A percentile compares a stretch with the other conserved stretches of the same genome.
phyloP scores from a whole-genome alignment of 805 yeast genomes.

The Lachancea sp. region DNA sequence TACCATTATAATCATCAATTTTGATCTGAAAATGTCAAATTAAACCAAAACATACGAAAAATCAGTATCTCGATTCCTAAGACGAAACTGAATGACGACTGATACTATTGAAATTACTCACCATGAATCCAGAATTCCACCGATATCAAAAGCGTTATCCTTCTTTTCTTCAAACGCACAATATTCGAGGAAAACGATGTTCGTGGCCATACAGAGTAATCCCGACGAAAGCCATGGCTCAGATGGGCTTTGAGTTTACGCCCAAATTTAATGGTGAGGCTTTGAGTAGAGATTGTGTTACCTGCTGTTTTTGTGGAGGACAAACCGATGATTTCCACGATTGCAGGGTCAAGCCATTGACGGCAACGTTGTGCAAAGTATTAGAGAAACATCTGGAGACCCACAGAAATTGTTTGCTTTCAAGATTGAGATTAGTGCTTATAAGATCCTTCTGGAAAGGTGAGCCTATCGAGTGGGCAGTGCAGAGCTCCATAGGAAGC shows the following conservation, averaged over 20 bases:
- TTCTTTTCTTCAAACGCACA: conserved; percentile 15
- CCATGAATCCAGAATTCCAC: conserved; percentile 3
- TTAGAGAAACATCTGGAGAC: conserved; percentile 18
- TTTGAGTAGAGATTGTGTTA: conserved; percentile 19
- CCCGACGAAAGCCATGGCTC: conserved; percentile 25
- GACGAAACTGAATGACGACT: neutral
- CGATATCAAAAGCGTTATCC: conserved; percentile 13
- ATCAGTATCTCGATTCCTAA: neutral
- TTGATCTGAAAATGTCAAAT: neutral
- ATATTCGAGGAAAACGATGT: conserved; percentile 18
- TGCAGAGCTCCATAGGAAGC: conserved; percentile 17
- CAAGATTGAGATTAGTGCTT: neutral
- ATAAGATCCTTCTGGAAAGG: conserved; percentile 2
- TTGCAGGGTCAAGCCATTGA: conserved; percentile 24
- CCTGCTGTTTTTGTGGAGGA: conserved; percentile 22
- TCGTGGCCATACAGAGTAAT: conserved; percentile 30
- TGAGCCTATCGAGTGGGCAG: conserved; percentile 19
- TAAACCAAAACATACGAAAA: neutral
- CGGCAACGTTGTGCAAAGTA: conserved; percentile 22
- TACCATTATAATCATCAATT: no score
- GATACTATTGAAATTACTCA: neutral
- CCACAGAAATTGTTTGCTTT: conserved; percentile 8
- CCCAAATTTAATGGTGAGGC: conserved; percentile 16
- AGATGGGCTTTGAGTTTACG: conserved; percentile 25
- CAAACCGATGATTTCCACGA: conserved; percentile 18